Evolutionary conservation across 2,329 filamentous ascomycete species (phyloP), one percentile per base, ranked within the genome.

Genomic region (Stylonectria norvegica): DNA sequence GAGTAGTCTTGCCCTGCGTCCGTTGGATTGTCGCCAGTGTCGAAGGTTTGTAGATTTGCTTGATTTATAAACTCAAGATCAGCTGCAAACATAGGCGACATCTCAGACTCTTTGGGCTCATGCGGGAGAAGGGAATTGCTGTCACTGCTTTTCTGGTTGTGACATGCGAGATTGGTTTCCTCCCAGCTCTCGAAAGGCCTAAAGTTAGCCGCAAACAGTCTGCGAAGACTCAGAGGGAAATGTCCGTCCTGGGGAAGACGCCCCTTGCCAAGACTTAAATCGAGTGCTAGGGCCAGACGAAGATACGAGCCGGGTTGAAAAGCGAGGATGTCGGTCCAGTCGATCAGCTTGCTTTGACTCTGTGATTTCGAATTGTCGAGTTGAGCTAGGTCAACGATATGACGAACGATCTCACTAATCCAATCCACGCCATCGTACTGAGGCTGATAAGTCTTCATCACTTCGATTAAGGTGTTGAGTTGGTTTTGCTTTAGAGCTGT

Each of bases 381-480:
- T 15, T 38, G 36, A 19, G 36, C 36, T 8, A 38, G 28, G 9
- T 25, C 18, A n/a, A 67, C 56, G 25, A 68, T 67, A 40, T 66
- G 62, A 4, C 64, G 59, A 27, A 66, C 64, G 3, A 64, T 64
- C 43, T 68, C 64, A 53, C 59, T 63, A 33, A 69, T 59, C 47
- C 63, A 66, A 39, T 70, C 67, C 3, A 66, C 61, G 23, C 65
- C 65, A 36, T 70, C 67, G 41, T 67, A 69, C 34, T 66, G 65
- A 5, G 64, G 63, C 40, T 68, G 62, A 31, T 68, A 70, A 0
- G 59, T 60, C 38, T 67, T 68, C 61, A 70, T 68, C 3, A 63
- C 62, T 34, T 69, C 65, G 29, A 67, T 65, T 14, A 69, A 59
- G 22, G 68, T 63, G 38, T 66, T 62, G 14, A 70, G 60, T 12